A percentile compares a stretch with the other conserved stretches of the same genome.
Conservation (phyloP, 1,284 basidiomycete species). For the Cutaneotrichosporon spelunceum region DNA sequence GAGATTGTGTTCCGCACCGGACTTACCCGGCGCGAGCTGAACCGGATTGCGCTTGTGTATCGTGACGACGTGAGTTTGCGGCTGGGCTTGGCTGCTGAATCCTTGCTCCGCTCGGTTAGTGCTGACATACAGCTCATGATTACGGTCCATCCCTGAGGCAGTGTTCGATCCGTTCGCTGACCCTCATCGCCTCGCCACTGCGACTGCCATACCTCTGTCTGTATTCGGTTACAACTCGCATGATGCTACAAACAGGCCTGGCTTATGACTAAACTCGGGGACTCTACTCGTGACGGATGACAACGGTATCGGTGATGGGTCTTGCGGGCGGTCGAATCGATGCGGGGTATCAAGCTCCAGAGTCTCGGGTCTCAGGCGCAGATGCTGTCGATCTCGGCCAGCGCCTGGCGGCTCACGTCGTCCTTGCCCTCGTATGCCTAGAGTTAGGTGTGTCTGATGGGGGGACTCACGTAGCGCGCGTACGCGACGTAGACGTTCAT, state of each 20-base stretch:
- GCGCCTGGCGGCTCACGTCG: background rate
- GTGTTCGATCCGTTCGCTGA: background rate
- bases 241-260: background rate
- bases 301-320: background rate
- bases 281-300: background rate
- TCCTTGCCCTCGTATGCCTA: conserved; percentile 4
- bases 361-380: background rate
- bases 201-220: background rate
- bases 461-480: background rate
- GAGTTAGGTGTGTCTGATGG: background rate
- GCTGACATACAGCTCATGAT: conserved; percentile 37
- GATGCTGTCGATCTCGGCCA: conserved; percentile 2
- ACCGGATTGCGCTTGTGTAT: conserved; percentile 38
- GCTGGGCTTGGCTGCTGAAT: too few species aligned
- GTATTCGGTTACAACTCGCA: background rate
- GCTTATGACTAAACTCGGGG: background rate
- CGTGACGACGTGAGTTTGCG: conserved; percentile 39
- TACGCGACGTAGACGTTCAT: conserved; percentile 5
- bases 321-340: background rate
- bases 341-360: background rate
- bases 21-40: conserved; percentile 41
- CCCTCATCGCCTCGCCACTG: too few species aligned
- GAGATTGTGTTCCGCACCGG: conserved; percentile 50
- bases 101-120: too few species aligned
- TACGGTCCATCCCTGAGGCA: conserved; percentile 38